Evolutionary conservation across 805 yeast genomes (phyloP).

Genomic region (Ogataea nitratoaversa): DNA sequence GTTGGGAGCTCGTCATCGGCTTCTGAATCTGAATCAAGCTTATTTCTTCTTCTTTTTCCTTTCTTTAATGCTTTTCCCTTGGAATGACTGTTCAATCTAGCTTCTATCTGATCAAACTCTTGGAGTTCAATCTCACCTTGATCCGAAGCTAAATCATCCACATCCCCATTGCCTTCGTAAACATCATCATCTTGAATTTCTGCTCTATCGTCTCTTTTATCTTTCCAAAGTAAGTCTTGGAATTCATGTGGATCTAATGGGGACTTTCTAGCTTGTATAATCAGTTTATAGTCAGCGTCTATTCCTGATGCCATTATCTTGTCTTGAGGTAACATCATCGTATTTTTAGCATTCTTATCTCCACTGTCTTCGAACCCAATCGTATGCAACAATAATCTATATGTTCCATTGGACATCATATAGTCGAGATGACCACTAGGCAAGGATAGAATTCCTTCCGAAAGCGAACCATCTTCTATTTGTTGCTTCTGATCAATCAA

Average conservation of each 20-base stretch:
- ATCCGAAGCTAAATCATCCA: constrained; percentile 36
- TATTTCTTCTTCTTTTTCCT: constrained; percentile 8
- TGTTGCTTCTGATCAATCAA: constrained; percentile 20
- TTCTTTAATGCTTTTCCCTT: constrained; percentile 26
- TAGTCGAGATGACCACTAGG: constrained; percentile 3
- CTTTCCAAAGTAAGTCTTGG: constrained; percentile 13
- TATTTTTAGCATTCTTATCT: constrained; percentile 1
- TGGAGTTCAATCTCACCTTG: constrained; percentile 30
- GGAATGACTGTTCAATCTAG: constrained; percentile 19
- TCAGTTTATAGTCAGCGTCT: constrained; percentile 6
- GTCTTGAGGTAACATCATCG: constrained; percentile 4
- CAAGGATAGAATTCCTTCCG: neutral
- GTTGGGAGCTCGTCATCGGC: constrained; percentile 13
- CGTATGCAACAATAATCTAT: constrained; percentile 21
- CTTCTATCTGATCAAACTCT: constrained; percentile 38
- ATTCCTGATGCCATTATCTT: constrained; percentile 8
- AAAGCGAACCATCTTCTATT: neutral
- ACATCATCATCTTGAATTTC: neutral
- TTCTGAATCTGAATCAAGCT: constrained; percentile 5
- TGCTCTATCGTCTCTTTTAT: constrained; percentile 26
- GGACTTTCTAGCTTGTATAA: constrained; percentile 17
- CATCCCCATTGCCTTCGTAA: constrained; percentile 30
- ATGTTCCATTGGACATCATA: constrained; percentile 9
- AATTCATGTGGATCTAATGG: constrained; percentile 23
- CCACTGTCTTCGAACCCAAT: constrained; percentile 16